Conservation (phyloP, 176 grass and related monocot genomes). For the maize (Zea mays) region DNA sequence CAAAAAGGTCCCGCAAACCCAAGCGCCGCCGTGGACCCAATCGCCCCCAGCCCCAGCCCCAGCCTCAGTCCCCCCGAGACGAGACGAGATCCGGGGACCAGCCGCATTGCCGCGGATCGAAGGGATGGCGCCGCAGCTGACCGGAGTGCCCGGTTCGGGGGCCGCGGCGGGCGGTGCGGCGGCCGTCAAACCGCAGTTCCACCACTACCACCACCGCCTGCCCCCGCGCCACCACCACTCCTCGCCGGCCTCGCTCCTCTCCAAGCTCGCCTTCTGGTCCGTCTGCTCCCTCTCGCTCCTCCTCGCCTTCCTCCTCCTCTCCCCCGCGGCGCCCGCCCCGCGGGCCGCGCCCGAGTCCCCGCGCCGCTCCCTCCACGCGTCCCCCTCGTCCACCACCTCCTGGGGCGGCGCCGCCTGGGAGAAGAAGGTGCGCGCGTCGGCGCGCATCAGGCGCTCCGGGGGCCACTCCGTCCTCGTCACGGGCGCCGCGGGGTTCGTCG, state of each 20-base stretch:
- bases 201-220: conserved; percentile 76
- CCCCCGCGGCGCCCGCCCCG: conserved; percentile 41
- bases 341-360: conserved; percentile 39
- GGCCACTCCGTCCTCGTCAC: conserved; percentile 74
- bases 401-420: conserved; percentile 83
- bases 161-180: conserved; percentile 41
- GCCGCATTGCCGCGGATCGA: conserved; percentile 54
- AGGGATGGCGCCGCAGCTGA: conserved; percentile 61
- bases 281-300: conserved; percentile 76
- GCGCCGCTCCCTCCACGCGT: conserved; percentile 62
- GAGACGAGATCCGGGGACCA: conserved; percentile 37
- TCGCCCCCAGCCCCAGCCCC: conserved; percentile 11
- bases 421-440: conserved; percentile 79
- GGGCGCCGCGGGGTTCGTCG: conserved; percentile 73
- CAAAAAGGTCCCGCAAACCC: conserved; percentile 8
- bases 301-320: conserved; percentile 76
- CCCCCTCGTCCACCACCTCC: conserved; percentile 25
- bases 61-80: neutral
- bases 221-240: conserved; percentile 61
- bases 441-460: conserved; percentile 46
- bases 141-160: conserved; percentile 42
- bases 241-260: conserved; percentile 42
- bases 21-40: conserved; percentile 20
- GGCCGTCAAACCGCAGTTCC: conserved; percentile 64
- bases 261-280: conserved; percentile 80